These are phyloP conservation scores for Lepidium sativum DNA, from an alignment of 345 rosid genomes.

Conservation along the genomic window DNA sequence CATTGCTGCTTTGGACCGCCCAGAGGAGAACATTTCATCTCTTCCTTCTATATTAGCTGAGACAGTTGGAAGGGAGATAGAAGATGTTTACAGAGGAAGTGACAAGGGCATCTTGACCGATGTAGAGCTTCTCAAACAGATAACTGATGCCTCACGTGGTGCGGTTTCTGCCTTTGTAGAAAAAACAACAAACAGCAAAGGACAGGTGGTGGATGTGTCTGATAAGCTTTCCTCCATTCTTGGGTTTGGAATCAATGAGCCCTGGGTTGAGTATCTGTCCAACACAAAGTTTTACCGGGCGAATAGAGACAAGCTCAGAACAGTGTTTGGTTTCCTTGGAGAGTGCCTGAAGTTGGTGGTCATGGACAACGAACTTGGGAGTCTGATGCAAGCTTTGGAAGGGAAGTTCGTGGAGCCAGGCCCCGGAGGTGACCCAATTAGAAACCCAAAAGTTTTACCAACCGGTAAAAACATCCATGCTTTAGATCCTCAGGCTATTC, in stretches of 20 bases:
- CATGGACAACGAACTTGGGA: slow-evolving; percentile 89
- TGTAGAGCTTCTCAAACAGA: slow-evolving; percentile 93
- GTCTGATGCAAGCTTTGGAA: slow-evolving; percentile 88
- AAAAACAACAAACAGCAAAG: slow-evolving; percentile 68
- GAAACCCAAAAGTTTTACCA: slow-evolving; percentile 95
- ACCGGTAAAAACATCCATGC: slow-evolving; percentile 99
- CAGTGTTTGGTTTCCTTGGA: slow-evolving; percentile 66
- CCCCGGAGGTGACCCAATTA: slow-evolving; percentile 97
- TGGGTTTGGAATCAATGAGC: slow-evolving; percentile 94
- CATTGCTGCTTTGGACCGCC: slow-evolving; percentile 89
- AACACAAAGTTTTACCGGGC: slow-evolving; percentile 84
- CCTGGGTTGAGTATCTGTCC: slow-evolving; percentile 88
- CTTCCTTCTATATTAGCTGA: slow-evolving; percentile 78
- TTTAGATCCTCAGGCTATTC: slow-evolving; percentile 94
- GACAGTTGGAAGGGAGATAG: slow-evolving; percentile 72
- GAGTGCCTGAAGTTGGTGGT: slow-evolving; percentile 87
- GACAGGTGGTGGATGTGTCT: slow-evolving; percentile 80
- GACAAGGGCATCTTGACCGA: slow-evolving; percentile 86
- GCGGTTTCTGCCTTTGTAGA: slow-evolving; percentile 76
- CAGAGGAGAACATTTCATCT: slow-evolving; percentile 65
- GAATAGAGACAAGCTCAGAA: slow-evolving; percentile 74
- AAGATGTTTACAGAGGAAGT: slow-evolving; percentile 78
- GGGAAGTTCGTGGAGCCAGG: slow-evolving; percentile 96
- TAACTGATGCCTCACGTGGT: slow-evolving; percentile 91
- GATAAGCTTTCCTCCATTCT: slow-evolving; percentile 70